Conservation (phyloP, 1,139 yeast species). For the Hemisphaericaspora xylofermentans region DNA sequence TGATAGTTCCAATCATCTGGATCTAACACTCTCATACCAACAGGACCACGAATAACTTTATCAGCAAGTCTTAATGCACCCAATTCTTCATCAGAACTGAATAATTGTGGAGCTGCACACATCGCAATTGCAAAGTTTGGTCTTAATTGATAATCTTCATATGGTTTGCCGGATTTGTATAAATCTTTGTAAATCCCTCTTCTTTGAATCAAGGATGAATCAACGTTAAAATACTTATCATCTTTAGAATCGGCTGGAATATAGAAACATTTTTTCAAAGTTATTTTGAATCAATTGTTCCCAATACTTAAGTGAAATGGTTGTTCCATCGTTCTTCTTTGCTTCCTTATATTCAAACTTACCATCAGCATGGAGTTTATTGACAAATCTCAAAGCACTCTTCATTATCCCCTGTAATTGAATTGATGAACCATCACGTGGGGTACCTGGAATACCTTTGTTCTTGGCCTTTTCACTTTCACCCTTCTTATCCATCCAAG, state of each 20-base stretch:
- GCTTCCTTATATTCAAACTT: constrained; percentile 59
- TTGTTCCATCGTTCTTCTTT: constrained; percentile 53
- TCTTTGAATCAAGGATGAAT: constrained; percentile 68
- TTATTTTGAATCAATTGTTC: constrained; percentile 62
- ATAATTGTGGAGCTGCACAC: constrained; percentile 91
- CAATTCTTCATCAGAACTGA: constrained; percentile 59
- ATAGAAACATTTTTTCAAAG: constrained; percentile 77
- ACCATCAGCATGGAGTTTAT: constrained; percentile 53
- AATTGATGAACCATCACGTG: constrained; percentile 95
- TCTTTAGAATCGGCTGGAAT: constrained; percentile 61
- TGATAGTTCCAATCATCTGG: constrained; percentile 90
- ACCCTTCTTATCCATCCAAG: constrained; percentile 99
- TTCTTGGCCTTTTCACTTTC: constrained; percentile 82
- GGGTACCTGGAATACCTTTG: constrained; percentile 93
- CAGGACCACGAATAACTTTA: constrained; percentile 72
- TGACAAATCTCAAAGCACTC: constrained; percentile 78
- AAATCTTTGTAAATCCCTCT: constrained; percentile 94
- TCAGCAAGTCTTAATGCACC: constrained; percentile 73
- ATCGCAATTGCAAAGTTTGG: constrained; percentile 93
- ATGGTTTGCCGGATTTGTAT: constrained; percentile 76
- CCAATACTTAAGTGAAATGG: constrained; percentile 64
- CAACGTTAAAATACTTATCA: constrained; percentile 57
- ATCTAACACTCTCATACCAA: constrained; percentile 90
- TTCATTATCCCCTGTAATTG: constrained; percentile 89
- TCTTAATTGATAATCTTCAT: constrained; percentile 90